Evolutionary conservation across 164 flowering plant genomes (phyloP).

Genomic region (Nelumbo lutea): DNA sequence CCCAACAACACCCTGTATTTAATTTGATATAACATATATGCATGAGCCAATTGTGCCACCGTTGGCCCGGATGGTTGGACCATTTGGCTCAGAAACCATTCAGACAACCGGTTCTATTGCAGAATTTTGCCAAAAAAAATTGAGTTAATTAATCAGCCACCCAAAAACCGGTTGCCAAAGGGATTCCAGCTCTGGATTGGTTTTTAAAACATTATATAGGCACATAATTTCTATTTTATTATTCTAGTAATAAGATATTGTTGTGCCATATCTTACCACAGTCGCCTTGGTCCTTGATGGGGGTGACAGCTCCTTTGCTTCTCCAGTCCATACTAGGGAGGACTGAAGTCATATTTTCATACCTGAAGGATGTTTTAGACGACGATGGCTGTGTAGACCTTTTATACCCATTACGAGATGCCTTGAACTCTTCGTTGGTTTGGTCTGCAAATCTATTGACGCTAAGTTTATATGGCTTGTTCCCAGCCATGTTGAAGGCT

Average conservation of each 20-base stretch:
- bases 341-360: conserved; percentile 25
- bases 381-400: not conserved
- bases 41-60: no score
- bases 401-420: conserved; percentile 9
- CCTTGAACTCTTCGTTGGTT: conserved; percentile 17
- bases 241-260: no score
- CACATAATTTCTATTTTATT: no score
- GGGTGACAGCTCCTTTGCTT: conserved; percentile 26
- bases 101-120: no score
- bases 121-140: no score
- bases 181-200: not conserved
- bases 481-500: conserved; percentile 10
- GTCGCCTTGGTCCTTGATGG: conserved; percentile 28
- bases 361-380: conserved; percentile 14
- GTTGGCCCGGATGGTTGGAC: no score
- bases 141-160: no score
- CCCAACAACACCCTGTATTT: conserved; percentile 26
- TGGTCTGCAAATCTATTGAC: conserved; percentile 18
- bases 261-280: conserved; percentile 21
- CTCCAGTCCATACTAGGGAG: conserved; percentile 29
- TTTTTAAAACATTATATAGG: not conserved
- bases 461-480: conserved; percentile 6
- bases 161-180: no score
- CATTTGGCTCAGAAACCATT: no score
- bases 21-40: not conserved